A percentile compares a stretch with the other conserved stretches of the same genome.
Conservation (phyloP, 805 yeast species). For the Metschnikowia hibisci region DNA sequence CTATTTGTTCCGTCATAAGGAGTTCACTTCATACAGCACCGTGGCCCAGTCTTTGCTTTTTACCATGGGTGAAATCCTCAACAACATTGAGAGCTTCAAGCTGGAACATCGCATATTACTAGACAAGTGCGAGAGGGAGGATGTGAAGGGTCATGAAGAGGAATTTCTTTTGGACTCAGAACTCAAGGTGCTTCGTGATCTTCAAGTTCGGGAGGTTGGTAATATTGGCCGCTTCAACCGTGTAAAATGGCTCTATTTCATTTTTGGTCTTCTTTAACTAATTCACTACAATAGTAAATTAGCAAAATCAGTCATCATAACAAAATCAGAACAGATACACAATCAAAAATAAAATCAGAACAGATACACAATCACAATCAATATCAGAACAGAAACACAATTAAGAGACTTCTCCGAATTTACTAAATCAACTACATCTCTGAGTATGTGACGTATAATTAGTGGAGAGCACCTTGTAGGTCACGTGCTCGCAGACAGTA, state of each 20-base stretch:
- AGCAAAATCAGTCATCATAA: not conserved
- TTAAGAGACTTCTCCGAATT: not conserved
- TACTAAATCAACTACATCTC: not conserved
- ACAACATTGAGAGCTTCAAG: slow-evolving; percentile 50
- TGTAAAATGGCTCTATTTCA: slow-evolving; percentile 53
- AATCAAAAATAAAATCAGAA: not conserved
- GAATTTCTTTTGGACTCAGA: slow-evolving; percentile 74
- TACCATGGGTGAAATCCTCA: slow-evolving; percentile 51
- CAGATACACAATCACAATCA: not conserved
- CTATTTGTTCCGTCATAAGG: slow-evolving; percentile 70
- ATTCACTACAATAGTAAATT: not conserved
- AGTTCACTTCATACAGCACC: slow-evolving; percentile 28
- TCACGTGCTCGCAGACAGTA: slow-evolving; percentile 5
- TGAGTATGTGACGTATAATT: no score
- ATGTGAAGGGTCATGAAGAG: slow-evolving; percentile 78
- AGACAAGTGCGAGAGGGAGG: slow-evolving; percentile 82
- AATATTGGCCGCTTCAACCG: slow-evolving; percentile 54
- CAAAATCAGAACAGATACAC: not conserved
- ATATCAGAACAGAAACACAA: not conserved
- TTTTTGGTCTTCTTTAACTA: slow-evolving; percentile 30
- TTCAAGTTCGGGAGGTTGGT: slow-evolving; percentile 54
- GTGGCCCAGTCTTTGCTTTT: slow-evolving; percentile 43
- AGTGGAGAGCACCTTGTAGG: not conserved
- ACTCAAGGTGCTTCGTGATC: slow-evolving; percentile 60
- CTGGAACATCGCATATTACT: slow-evolving; percentile 61